Evolutionary conservation across 345 rosid genomes (phyloP).

Genomic region (Hibiscus syriacus): DNA sequence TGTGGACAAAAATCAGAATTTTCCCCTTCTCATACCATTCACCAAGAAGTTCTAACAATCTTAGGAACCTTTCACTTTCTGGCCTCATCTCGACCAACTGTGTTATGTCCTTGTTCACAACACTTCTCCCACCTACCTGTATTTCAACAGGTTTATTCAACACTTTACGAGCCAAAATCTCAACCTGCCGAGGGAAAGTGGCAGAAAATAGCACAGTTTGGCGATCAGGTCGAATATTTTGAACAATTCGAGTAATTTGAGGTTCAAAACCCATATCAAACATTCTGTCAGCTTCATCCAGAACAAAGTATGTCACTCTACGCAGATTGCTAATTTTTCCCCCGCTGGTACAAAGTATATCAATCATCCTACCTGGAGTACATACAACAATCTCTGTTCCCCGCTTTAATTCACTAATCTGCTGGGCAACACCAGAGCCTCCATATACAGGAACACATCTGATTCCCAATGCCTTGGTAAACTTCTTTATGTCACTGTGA

Average conservation of each 20-base stretch:
- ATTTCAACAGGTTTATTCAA: constrained; percentile 78
- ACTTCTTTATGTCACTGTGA: constrained; percentile 85
- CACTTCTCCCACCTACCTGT: constrained; percentile 98
- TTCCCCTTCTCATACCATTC: constrained; percentile 98
- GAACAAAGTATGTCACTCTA: constrained; percentile 76
- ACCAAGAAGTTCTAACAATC: constrained; percentile 85
- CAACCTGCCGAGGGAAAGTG: constrained; percentile 96
- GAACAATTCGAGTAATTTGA: constrained; percentile 86
- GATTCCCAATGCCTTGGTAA: constrained; percentile 61
- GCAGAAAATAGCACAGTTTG: constrained; percentile 96
- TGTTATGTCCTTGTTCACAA: constrained; percentile 85
- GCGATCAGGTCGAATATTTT: constrained; percentile 88
- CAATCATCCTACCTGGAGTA: constrained; percentile 97
- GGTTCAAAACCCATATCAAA: constrained; percentile 99
- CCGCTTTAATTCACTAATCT: constrained; percentile 86
- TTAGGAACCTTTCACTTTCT: constrained; percentile 74
- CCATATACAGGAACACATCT: constrained; percentile 93
- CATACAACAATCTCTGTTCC: constrained; percentile 98
- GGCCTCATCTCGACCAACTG: constrained; percentile 92
- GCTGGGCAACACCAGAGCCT: constrained; percentile 99
- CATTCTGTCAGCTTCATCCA: constrained; percentile 99
- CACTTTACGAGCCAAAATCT: constrained; percentile 82
- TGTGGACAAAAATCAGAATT: constrained; percentile 72
- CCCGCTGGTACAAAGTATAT: constrained; percentile 87
- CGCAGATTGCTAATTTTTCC: constrained; percentile 87